phyloP scores from a whole-genome alignment of 805 yeast species.

The Ogataea nakhonphanomensis region DNA sequence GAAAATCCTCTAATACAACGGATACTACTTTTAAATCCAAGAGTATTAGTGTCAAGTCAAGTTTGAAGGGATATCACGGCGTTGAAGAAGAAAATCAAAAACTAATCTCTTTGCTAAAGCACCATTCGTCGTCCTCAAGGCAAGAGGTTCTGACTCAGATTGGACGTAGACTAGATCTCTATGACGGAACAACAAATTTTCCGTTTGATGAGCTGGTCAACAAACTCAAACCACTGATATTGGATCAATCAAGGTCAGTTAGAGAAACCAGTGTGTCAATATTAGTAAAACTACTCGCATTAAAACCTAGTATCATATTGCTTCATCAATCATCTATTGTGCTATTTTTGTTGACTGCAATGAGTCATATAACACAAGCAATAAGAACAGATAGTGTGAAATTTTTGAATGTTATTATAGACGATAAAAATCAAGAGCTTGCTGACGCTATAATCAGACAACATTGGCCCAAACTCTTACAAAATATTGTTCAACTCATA shows the following conservation, averaged over 20 bases:
- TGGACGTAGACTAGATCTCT: slow-evolving; percentile 13
- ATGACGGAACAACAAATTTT: slow-evolving; percentile 25
- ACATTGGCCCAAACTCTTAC: slow-evolving; percentile 67
- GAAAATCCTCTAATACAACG: slow-evolving; percentile 71
- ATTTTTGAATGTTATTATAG: slow-evolving; percentile 59
- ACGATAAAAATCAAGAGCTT: slow-evolving; percentile 40
- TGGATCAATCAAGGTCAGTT: slow-evolving; percentile 66
- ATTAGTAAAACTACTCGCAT: slow-evolving; percentile 43
- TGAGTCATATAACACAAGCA: slow-evolving; percentile 84
- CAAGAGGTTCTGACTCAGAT: slow-evolving; percentile 63
- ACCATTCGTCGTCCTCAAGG: slow-evolving; percentile 67
- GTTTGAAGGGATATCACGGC: slow-evolving; percentile 23
- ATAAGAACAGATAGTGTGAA: slow-evolving; percentile 74
- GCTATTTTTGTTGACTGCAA: slow-evolving; percentile 82
- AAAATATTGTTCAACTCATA: slow-evolving; percentile 63
- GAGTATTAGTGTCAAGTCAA: slow-evolving; percentile 41
- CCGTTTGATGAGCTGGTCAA: slow-evolving; percentile 55
- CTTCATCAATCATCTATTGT: slow-evolving; percentile 58
- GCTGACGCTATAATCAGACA: slow-evolving; percentile 51
- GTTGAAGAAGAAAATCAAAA: slow-evolving; percentile 50
- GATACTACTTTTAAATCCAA: slow-evolving; percentile 82
- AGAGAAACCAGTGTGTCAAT: slow-evolving; percentile 52
- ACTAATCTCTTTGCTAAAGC: slow-evolving; percentile 66
- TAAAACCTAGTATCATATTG: slow-evolving; percentile 53
- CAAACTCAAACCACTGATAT: slow-evolving; percentile 56